These are phyloP conservation scores for Truncatella angustata DNA, from an alignment of 2,329 filamentous ascomycete genomes.

Conservation along the genomic window DNA sequence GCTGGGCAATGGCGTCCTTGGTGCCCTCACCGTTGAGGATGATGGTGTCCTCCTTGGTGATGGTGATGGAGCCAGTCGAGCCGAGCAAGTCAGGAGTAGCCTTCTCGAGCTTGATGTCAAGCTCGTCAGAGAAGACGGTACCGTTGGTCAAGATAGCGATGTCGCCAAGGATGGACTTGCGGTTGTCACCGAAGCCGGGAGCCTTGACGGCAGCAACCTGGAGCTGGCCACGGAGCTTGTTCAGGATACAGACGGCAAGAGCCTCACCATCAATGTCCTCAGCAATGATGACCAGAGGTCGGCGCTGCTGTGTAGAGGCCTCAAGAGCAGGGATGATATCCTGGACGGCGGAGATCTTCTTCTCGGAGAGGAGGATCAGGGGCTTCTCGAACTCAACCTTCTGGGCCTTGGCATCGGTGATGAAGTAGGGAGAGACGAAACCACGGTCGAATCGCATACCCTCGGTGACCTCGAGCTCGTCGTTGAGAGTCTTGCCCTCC, in stretches of 20 bases:
- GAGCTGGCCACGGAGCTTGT: constrained; percentile 99
- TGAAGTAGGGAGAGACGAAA: constrained; percentile 99
- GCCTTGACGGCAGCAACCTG: constrained; percentile 99
- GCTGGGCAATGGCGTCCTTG: constrained; percentile 91
- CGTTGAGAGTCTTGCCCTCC: constrained; percentile 97
- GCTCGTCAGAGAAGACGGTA: constrained; percentile 96
- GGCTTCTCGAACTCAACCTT: constrained; percentile 99
- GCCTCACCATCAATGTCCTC: constrained; percentile 99
- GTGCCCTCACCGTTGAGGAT: constrained; percentile 93
- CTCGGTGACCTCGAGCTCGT: constrained; percentile 98
- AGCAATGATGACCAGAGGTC: constrained; percentile 95
- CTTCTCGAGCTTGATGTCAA: constrained; percentile 99
- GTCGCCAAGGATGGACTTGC: constrained; percentile 98
- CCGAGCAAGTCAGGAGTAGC: constrained; percentile 93
- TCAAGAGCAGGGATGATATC: constrained; percentile 98
- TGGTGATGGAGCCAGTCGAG: constrained; percentile 96
- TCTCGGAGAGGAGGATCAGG: constrained; percentile 96
- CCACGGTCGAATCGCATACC: constrained; percentile 99
- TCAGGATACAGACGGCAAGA: constrained; percentile 97
- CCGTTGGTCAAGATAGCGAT: constrained; percentile 94
- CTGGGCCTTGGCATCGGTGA: constrained; percentile 96
- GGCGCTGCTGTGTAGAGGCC: constrained; percentile 91
- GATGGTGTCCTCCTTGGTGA: constrained; percentile 99
- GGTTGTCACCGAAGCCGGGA: constrained; percentile 98
- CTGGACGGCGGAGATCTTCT: constrained; percentile 99